Evolutionary conservation across 2,329 filamentous ascomycete species (phyloP).

Genomic region (Stachybotrys chlorohalonatus): DNA sequence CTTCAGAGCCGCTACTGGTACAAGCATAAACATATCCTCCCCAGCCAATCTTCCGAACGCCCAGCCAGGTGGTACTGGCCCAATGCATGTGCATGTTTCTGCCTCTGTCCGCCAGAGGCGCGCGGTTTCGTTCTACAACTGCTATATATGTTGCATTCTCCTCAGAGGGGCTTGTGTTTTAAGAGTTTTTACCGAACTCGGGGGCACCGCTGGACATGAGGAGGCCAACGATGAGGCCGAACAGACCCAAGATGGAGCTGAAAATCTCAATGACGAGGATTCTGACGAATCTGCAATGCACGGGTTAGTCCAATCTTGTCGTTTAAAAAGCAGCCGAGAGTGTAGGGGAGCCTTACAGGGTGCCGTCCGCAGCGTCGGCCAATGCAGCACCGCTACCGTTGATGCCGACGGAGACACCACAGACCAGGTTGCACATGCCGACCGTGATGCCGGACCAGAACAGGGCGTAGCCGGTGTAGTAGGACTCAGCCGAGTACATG

Average conservation of each 20-base stretch:
- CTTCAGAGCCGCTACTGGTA: slow-evolving; percentile 21
- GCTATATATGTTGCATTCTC: not conserved
- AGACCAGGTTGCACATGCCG: slow-evolving; percentile 90
- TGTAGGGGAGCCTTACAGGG: slow-evolving; percentile 54
- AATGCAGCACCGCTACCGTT: slow-evolving; percentile 95
- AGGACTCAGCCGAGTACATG: slow-evolving; percentile 66
- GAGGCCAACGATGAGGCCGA: slow-evolving; percentile 90
- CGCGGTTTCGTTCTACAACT: not conserved
- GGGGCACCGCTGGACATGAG: slow-evolving; percentile 76
- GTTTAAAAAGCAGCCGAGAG: not conserved
- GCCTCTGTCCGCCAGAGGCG: slow-evolving; percentile 8
- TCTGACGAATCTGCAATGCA: slow-evolving; percentile 72
- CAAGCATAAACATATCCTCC: slow-evolving; percentile 20
- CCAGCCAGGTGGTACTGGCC: slow-evolving; percentile 26
- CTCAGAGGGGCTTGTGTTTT: not conserved
- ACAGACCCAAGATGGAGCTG: slow-evolving; percentile 92
- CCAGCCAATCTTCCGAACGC: slow-evolving; percentile 30
- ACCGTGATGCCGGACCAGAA: slow-evolving; percentile 97
- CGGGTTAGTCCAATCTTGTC: slow-evolving; percentile 11
- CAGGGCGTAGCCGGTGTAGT: slow-evolving; percentile 89
- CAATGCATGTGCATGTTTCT: slow-evolving; percentile 22
- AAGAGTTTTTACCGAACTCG: slow-evolving; percentile 49
- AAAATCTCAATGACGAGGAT: slow-evolving; percentile 99
- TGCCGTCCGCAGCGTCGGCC: slow-evolving; percentile 87
- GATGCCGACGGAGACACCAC: slow-evolving; percentile 93